Base-by-base conservation (phyloP, 2,329 filamentous ascomycete species). In the Incumbomyces delicatus region DNA sequence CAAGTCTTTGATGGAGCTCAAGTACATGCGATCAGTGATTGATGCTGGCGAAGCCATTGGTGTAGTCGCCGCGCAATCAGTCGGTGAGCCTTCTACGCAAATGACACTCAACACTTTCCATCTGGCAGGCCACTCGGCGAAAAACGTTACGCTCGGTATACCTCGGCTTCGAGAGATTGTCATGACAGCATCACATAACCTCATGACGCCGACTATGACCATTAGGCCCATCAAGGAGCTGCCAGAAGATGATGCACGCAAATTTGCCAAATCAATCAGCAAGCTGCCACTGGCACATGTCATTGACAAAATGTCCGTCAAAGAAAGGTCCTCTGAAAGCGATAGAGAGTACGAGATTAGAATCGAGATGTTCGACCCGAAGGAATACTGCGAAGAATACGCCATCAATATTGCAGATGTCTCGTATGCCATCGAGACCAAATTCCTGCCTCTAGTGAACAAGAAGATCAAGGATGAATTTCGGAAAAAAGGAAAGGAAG, bases 101-200 rank as follows among this genome's bases (percentile, higher is more conserved):
- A 98, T 98, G 94, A 98, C 94, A 6, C 72, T 98, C 46, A 98
- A 98, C 69, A 98, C 94, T 22, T 98, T 98, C 78, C 92, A 98
- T 77, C 86, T 98, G 78, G 92, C 92, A 66, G 92, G 92, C 61
- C 90, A 96, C 73, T 89, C 92, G 16, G 84, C 92, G 27, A 96
- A 95, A 75, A 98, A 98, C 76, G 94, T 98, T 62, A 98, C 92
- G 1, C 78, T 95, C 16, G 92, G 92, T 86, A 96, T 98, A 61
- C 92, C 92, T 49, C 87, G 92, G 69, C 76, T 98, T 16, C 78
- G 92, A 70, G 92, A 98, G 76, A 95, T 98, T 58, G 78, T 98
- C 55, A 98, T 98, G 92, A 96, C 92, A 41, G 92, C 92, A 20
- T 92, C 86, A 61, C 78, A 81, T 43, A 78, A 83, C 38, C 95